Evolutionary conservation across 768 basidiomycete species (phyloP).

Genomic region (Fibroporia radiculosa): DNA sequence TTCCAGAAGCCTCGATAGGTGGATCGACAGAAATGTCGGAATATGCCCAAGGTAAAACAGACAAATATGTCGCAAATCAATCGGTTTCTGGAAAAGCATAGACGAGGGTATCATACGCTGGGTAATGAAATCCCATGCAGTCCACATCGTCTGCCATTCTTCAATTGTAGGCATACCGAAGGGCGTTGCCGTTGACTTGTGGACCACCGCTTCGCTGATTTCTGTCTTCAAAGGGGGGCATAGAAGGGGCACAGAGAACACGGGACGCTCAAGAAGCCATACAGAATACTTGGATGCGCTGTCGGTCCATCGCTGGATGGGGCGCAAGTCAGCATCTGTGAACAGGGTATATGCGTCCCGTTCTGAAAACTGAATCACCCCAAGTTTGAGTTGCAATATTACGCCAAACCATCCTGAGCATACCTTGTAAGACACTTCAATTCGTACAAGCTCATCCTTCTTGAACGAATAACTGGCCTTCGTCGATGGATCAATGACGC

Average conservation of each 20-base stretch:
- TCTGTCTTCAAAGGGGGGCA: not conserved
- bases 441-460: constrained; percentile 69
- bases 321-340: constrained; percentile 64
- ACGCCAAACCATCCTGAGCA: not conserved
- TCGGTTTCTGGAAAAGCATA: constrained; percentile 87
- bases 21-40: constrained; percentile 87
- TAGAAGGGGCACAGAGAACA: constrained; percentile 61
- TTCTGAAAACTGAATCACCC: constrained; percentile 63
- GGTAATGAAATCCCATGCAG: constrained; percentile 81
- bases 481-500: constrained; percentile 41
- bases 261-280: constrained; percentile 86
- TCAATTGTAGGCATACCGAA: constrained; percentile 64
- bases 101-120: constrained; percentile 78
- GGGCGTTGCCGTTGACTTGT: not conserved
- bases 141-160: constrained; percentile 85
- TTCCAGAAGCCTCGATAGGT: constrained; percentile 64
- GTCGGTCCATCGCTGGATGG: constrained; percentile 83
- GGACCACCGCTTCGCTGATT: not conserved
- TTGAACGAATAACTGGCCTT: constrained; percentile 44
- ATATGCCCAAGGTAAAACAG: constrained; percentile 97
- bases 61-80: constrained; percentile 90
- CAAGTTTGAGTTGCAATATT: not conserved
- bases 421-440: constrained; percentile 89
- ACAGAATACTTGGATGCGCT: constrained; percentile 64
- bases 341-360: constrained; percentile 66